A percentile compares a stretch with the other conserved stretches of the same genome.
phyloP scores from a whole-genome alignment of 2,329 filamentous ascomycete species.

The Anisogramma anomala region DNA sequence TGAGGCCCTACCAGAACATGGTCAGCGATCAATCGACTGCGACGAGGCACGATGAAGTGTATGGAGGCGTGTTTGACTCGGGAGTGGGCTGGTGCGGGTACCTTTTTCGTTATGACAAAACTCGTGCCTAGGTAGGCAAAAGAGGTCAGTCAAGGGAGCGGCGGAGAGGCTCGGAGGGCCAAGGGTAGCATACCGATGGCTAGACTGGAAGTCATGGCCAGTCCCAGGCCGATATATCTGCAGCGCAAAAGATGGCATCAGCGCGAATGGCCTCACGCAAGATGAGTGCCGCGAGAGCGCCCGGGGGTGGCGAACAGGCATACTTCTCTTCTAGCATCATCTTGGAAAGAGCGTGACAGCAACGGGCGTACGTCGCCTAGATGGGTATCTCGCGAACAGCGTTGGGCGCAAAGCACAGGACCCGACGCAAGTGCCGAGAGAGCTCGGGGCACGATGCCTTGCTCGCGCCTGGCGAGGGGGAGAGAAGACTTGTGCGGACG shows the following conservation, averaged over 20 bases:
- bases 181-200: slow-evolving; percentile 51
- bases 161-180: background rate
- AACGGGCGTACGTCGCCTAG: slow-evolving; percentile 9
- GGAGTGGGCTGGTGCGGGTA: slow-evolving; percentile 27
- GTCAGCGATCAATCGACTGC: slow-evolving; percentile 3
- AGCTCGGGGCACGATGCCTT: slow-evolving; percentile 1
- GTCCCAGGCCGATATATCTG: slow-evolving; percentile 65
- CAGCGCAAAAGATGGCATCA: slow-evolving; percentile 20
- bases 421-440: slow-evolving; percentile 6
- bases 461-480: slow-evolving; percentile 11
- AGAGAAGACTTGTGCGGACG: background rate
- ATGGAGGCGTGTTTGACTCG: slow-evolving; percentile 8
- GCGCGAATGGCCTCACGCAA: slow-evolving; percentile 17
- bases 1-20: slow-evolving; percentile 53
- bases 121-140: slow-evolving; percentile 55
- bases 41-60: background rate
- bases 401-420: slow-evolving; percentile 9
- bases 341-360: slow-evolving; percentile 19
- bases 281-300: background rate
- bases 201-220: slow-evolving; percentile 64
- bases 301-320: slow-evolving; percentile 14
- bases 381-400: background rate
- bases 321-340: slow-evolving; percentile 39
- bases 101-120: slow-evolving; percentile 99
- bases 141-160: slow-evolving; percentile 16